Conservation (phyloP, 2,329 filamentous ascomycete species). For the Dothistroma pini region DNA sequence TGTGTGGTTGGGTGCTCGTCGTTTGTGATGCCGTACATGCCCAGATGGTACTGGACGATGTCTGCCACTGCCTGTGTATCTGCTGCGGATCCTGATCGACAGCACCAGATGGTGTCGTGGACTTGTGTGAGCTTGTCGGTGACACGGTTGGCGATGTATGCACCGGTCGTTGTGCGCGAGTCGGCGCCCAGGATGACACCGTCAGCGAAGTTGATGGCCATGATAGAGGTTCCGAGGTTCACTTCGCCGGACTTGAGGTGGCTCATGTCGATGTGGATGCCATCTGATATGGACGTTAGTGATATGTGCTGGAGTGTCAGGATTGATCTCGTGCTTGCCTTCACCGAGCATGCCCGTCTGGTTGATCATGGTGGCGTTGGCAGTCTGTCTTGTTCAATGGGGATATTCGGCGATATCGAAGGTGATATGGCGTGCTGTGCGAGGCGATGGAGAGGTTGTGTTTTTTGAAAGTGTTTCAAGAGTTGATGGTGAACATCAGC, state of each 20-base stretch:
- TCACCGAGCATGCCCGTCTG: constrained; percentile 42
- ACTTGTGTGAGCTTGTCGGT: constrained; percentile 99
- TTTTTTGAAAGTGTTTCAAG: not conserved
- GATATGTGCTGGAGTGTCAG: constrained; percentile 2
- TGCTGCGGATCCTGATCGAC: constrained; percentile 92
- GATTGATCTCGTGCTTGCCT: constrained; percentile 28
- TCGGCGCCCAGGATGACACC: constrained; percentile 98
- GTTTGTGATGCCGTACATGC: constrained; percentile 86
- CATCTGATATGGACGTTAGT: constrained; percentile 60
- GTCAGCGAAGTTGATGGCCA: constrained; percentile 99
- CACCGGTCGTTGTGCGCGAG: constrained; percentile 93
- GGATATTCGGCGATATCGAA: not conserved
- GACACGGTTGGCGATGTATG: constrained; percentile 98
- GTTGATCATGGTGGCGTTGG: constrained; percentile 32
- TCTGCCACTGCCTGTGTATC: constrained; percentile 98
- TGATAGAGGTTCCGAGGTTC: constrained; percentile 98
- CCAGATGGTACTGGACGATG: constrained; percentile 94
- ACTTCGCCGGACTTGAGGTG: constrained; percentile 98
- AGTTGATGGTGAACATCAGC: not conserved
- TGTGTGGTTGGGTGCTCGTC: constrained; percentile 89
- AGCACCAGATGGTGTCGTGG: constrained; percentile 99
- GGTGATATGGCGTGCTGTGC: not conserved
- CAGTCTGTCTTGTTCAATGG: not conserved
- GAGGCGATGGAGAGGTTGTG: not conserved
- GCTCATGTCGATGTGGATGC: constrained; percentile 99